Evolutionary conservation across 2,329 filamentous ascomycete species (phyloP).

Genomic region (Aspergillus costaricaensis): DNA sequence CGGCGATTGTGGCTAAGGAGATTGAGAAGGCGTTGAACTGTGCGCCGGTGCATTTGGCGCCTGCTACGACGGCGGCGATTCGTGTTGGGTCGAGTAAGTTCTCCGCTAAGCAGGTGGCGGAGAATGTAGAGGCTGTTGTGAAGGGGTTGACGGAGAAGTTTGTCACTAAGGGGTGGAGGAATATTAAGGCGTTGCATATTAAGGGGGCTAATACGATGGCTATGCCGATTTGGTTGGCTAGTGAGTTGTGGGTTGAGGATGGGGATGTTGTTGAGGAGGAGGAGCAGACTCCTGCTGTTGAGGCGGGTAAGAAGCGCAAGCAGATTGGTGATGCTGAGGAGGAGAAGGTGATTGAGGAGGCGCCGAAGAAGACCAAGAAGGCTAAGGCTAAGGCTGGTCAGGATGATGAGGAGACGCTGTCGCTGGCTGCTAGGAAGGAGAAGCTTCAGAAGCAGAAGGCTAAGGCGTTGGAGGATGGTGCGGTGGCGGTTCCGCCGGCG

Average conservation of each 20-base stretch:
- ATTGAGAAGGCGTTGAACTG: slow-evolving; percentile 74
- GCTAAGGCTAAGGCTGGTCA: slow-evolving; percentile 38
- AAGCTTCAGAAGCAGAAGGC: slow-evolving; percentile 54
- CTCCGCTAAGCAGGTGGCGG: slow-evolving; percentile 72
- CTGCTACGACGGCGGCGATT: slow-evolving; percentile 77
- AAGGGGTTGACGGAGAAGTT: slow-evolving; percentile 72
- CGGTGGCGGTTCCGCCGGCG: slow-evolving; percentile 29
- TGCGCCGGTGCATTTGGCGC: slow-evolving; percentile 78
- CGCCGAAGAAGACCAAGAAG: slow-evolving; percentile 45
- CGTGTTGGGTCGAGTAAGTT: slow-evolving; percentile 76
- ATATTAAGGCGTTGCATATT: slow-evolving; percentile 80
- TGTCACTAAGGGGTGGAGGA: slow-evolving; percentile 83
- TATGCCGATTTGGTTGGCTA: slow-evolving; percentile 90
- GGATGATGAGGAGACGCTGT: slow-evolving; percentile 40
- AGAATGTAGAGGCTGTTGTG: slow-evolving; percentile 76
- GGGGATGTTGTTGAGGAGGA: slow-evolving; percentile 65
- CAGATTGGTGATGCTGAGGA: slow-evolving; percentile 33
- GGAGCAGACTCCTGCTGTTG: slow-evolving; percentile 36
- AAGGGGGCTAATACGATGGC: slow-evolving; percentile 87
- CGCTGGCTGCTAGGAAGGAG: slow-evolving; percentile 45
- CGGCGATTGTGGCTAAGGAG: slow-evolving; percentile 73
- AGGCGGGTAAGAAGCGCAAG: slow-evolving; percentile 60
- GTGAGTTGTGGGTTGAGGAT: slow-evolving; percentile 85
- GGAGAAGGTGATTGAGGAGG: slow-evolving; percentile 35
- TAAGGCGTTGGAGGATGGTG: slow-evolving; percentile 48